Conservation (phyloP, 192 early-diverging fungal genomes). For the Backusella tuberculispora region DNA sequence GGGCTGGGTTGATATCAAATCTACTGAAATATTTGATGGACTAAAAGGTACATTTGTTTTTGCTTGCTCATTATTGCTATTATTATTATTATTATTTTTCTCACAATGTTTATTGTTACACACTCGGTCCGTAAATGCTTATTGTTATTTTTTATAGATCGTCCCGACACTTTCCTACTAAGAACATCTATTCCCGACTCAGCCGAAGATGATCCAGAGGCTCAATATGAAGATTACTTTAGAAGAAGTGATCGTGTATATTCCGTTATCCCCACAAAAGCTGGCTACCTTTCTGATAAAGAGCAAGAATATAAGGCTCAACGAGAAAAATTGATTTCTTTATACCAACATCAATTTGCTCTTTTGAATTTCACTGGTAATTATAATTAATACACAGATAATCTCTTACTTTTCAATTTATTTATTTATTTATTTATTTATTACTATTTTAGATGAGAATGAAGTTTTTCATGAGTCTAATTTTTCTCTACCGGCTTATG, state of each 20-base stretch:
- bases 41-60: conserved; percentile 23
- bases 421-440: background rate
- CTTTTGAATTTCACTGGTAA: background rate
- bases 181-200: conserved; percentile 13
- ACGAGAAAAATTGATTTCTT: background rate
- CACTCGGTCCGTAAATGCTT: background rate
- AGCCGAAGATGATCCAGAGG: background rate
- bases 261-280: conserved; percentile 6
- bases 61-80: background rate
- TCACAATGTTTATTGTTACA: background rate
- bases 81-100: background rate
- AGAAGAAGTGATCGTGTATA: conserved; percentile 19
- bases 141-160: background rate
- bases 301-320: background rate
- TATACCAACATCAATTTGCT: conserved; percentile 12
- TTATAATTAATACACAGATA: background rate
- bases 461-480: conserved; percentile 10
- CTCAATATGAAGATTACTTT: conserved; percentile 13
- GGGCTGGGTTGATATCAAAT: conserved; percentile 22
- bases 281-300: background rate
- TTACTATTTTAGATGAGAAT: conserved; percentile 8
- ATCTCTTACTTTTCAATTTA: too few species aligned
- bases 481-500: conserved; percentile 2
- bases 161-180: conserved; percentile 20
- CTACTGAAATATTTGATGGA: conserved; percentile 10